A percentile compares a stretch with the other conserved stretches of the same genome.
These are phyloP conservation scores for Entrophospora sp. DNA, from an alignment of 192 early-diverging fungal genomes.

Conservation along the genomic window DNA sequence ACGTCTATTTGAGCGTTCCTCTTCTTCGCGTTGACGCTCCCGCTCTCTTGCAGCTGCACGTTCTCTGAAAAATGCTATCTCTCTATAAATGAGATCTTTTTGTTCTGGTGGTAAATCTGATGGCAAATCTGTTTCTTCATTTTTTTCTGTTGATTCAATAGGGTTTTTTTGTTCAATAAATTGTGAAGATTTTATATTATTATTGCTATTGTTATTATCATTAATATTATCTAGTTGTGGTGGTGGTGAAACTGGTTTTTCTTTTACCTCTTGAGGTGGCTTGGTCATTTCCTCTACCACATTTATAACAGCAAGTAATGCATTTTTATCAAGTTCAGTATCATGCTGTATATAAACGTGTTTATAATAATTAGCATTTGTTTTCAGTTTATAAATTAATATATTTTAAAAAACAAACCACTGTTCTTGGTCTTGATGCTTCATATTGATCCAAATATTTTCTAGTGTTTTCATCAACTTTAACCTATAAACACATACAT, in stretches of 20 bases:
- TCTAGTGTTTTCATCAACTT: conserved; percentile 49
- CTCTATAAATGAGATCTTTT: conserved; percentile 44
- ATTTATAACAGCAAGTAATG: conserved; percentile 31
- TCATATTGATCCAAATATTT: conserved; percentile 46
- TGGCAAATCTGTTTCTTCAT: conserved; percentile 33
- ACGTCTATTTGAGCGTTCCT: conserved; percentile 30
- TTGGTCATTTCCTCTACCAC: conserved; percentile 33
- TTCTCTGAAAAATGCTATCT: conserved; percentile 53
- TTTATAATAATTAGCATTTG: not conserved
- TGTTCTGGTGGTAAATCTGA: conserved; percentile 41
- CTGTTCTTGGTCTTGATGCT: conserved; percentile 24
- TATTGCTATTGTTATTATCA: too few relatives aligned
- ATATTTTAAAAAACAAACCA: conserved; percentile 24
- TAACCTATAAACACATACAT: too few relatives aligned
- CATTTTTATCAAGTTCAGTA: conserved; percentile 35
- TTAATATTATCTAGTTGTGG: not conserved
- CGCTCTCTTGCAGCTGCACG: conserved; percentile 45
- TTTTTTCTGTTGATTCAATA: conserved; percentile 19
- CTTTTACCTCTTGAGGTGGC: conserved; percentile 7
- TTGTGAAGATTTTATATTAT: too few relatives aligned
- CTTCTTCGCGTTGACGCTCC: conserved; percentile 33
- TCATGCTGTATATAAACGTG: conserved; percentile 23
- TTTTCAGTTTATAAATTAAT: too few relatives aligned
- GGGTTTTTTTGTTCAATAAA: not conserved
- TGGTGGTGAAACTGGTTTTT: conserved; percentile 11